Conservation (phyloP, 768 basidiomycete genomes). For the Phanerochaete carnosa region DNA sequence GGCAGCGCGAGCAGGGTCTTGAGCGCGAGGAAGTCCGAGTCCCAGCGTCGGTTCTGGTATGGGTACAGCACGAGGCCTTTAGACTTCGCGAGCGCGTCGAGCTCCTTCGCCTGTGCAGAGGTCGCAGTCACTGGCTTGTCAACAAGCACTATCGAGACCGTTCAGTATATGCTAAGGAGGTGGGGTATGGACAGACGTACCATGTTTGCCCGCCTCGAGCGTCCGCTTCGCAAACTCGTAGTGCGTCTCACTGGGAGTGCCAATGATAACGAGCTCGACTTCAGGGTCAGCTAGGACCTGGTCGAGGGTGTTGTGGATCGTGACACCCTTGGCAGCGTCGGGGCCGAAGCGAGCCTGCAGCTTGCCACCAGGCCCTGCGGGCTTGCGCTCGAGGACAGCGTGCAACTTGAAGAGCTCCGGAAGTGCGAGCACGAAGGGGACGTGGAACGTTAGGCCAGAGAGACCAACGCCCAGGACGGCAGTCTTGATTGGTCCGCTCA, state of each 20-base stretch:
- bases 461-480: constrained; percentile 50
- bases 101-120: constrained; percentile 52
- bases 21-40: constrained; percentile 72
- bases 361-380: constrained; percentile 55
- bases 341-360: constrained; percentile 64
- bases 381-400: constrained; percentile 75
- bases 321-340: constrained; percentile 33
- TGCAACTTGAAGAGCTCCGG: constrained; percentile 68
- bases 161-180: neutral
- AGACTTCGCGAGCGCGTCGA: constrained; percentile 53
- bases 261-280: constrained; percentile 66
- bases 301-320: constrained; percentile 59
- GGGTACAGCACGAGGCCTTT: constrained; percentile 65
- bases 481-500: constrained; percentile 14
- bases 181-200: constrained; percentile 29
- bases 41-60: constrained; percentile 77
- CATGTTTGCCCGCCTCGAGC: constrained; percentile 70
- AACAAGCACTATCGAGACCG: constrained; percentile 55
- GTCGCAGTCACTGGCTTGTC: constrained; percentile 78
- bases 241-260: constrained; percentile 75
- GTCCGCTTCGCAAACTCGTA: constrained; percentile 62
- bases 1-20: constrained; percentile 55
- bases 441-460: constrained; percentile 73
- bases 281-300: constrained; percentile 58
- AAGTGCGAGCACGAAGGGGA: constrained; percentile 73